Evolutionary conservation across 768 basidiomycete species (phyloP).

Genomic region (Pholiota microspora): DNA sequence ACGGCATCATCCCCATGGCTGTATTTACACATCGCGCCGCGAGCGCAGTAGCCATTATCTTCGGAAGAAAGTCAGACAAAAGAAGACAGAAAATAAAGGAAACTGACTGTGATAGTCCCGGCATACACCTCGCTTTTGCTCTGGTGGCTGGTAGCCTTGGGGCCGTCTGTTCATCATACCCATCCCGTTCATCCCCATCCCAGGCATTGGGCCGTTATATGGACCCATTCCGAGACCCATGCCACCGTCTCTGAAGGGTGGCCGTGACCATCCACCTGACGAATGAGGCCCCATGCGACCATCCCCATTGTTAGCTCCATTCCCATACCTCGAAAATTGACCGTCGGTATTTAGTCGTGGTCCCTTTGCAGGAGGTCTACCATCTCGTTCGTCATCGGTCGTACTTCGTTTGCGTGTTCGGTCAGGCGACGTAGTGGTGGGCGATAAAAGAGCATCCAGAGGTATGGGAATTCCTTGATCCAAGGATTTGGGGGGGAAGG

Average conservation of each 20-base stretch:
- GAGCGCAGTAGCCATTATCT: slow-evolving; percentile 92
- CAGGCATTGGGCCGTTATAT: slow-evolving; percentile 16
- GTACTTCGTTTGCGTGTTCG: slow-evolving; percentile 65
- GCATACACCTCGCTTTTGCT: slow-evolving; percentile 76
- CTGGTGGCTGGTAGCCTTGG: slow-evolving; percentile 67
- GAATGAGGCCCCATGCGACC: slow-evolving; percentile 30
- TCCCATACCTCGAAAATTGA: slow-evolving; percentile 63
- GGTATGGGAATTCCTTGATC: slow-evolving; percentile 82
- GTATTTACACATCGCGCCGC: slow-evolving; percentile 87
- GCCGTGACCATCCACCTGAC: slow-evolving; percentile 42
- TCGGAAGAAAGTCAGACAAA: slow-evolving; percentile 5
- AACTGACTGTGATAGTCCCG: slow-evolving; percentile 90
- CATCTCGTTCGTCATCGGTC: slow-evolving; percentile 60
- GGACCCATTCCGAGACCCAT: slow-evolving; percentile 30
- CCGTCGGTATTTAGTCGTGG: slow-evolving; percentile 63
- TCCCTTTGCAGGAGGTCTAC: slow-evolving; percentile 64
- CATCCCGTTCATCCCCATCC: slow-evolving; percentile 22
- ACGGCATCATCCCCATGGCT: slow-evolving; percentile 91
- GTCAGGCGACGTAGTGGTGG: slow-evolving; percentile 39
- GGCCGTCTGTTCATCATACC: slow-evolving; percentile 40
- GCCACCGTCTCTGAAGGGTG: slow-evolving; percentile 31
- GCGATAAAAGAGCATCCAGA: slow-evolving; percentile 56
- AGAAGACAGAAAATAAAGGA: slow-evolving; percentile 26
- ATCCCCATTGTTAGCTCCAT: slow-evolving; percentile 27
- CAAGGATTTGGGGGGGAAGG: slow-evolving; percentile 35